Evolutionary conservation across 1,139 yeast genomes (phyloP), one percentile per base, ranked within the genome.

Genomic region (Candida glucosophila): DNA sequence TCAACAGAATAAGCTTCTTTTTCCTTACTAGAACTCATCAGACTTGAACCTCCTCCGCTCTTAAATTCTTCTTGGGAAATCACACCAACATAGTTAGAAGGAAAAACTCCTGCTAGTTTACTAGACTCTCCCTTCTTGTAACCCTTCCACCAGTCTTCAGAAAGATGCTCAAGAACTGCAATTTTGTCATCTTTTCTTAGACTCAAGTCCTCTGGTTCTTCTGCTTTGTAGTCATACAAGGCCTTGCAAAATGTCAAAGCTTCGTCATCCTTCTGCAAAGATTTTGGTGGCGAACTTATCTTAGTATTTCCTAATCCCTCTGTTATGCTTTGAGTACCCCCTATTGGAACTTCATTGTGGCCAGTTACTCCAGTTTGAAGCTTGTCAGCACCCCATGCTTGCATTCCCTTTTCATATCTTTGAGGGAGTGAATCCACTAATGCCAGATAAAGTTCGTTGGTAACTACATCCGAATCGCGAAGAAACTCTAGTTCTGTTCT

Each of bases 121-220:
- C 60, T 48, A 20, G 52, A 37, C 30, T 61, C 55, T 14, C 61
- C 60, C 27, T 43, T 40, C 32, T 46, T 52, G 42, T 55, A 60
- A 22, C 98, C 97, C 48, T 73, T 78, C 85, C 92, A 86, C 97
- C 98, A 88, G 48, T 86, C 92, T 20, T 69, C 67, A 13, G 92
- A 82, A 32, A 80, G 65, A 47, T 74, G 83, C 46, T 86, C 95
- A 5, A 72, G 35, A 5, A 90, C 70, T 20, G 71, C 70, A 28
- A 90, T 52, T 43, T 68, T 73, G 35, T 79, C 90, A 26, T 92
- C 96, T 25, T 61, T 67, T 24, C 41, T 47, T 24, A 90, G 61
- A 5, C 51, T 53, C 43, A 90, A 57, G 49, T 90, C 98, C 21
- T 77, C 90, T 0, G 71, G 59, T 47, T 82, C 85, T 39, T 74